A percentile compares a stretch with the other conserved stretches of the same genome.
phyloP scores from a whole-genome alignment of 371 early-diverging fungal species.

The Circinella minor region DNA sequence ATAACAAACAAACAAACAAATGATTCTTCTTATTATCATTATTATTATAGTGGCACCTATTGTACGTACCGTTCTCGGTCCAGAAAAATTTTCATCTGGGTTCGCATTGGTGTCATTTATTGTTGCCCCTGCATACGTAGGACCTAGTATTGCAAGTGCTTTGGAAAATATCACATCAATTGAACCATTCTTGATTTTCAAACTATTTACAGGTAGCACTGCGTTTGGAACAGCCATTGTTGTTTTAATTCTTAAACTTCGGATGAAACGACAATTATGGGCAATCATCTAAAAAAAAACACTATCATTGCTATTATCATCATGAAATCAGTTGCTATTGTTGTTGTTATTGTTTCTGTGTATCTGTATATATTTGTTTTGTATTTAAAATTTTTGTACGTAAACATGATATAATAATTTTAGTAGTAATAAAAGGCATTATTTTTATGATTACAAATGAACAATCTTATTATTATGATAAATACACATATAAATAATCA shows the following conservation, averaged over 20 bases:
- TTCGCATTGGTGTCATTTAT: constrained; percentile 34
- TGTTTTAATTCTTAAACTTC: constrained; percentile 20
- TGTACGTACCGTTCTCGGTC: constrained; percentile 33
- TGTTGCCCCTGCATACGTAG: constrained; percentile 35
- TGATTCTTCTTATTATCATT: no score
- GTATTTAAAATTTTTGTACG: no score
- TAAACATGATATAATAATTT: no score
- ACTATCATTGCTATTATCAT: no score
- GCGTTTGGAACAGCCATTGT: constrained; percentile 25
- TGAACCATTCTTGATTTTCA: constrained; percentile 34
- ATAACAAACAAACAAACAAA: background rate
- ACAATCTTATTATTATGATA: no score
- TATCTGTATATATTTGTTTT: no score
- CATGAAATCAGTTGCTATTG: background rate
- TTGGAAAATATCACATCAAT: constrained; percentile 27
- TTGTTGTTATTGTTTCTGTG: no score
- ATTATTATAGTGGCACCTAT: constrained; percentile 36
- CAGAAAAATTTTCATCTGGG: constrained; percentile 41
- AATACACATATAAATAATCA: no score
- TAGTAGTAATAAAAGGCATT: no score
- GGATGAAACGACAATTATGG: constrained; percentile 1
- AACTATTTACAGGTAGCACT: constrained; percentile 39
- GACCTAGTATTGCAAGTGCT: constrained; percentile 43
- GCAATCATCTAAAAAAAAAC: background rate
- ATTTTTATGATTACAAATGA: no score